phyloP scores from a whole-genome alignment of 116 monocot species.

The Cymodocea nodosa region DNA sequence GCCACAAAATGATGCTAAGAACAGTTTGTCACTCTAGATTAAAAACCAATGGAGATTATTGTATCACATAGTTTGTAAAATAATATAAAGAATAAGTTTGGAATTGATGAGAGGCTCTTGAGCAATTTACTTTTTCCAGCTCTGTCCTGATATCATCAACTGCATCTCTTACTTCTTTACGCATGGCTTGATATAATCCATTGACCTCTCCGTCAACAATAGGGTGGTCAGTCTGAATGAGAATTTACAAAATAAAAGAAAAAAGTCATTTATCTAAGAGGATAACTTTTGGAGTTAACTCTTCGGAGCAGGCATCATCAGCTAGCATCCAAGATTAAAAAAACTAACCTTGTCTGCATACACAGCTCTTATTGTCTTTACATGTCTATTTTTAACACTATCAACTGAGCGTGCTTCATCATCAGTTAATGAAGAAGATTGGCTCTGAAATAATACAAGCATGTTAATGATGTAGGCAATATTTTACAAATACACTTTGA shows the following conservation, averaged over 20 bases:
- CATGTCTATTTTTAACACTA: constrained; percentile 23
- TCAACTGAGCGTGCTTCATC: constrained; percentile 40
- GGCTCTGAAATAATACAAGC: constrained; percentile 33
- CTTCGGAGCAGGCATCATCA: no score
- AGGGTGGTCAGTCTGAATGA: constrained; percentile 33
- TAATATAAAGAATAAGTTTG: background rate
- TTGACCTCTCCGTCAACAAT: constrained; percentile 26
- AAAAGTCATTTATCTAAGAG: no score
- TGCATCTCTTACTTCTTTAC: constrained; percentile 66
- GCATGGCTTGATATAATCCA: constrained; percentile 60
- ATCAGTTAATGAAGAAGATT: constrained; percentile 80
- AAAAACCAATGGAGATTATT: no score
- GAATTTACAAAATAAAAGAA: background rate
- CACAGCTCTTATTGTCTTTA: constrained; percentile 46
- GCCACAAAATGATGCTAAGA: background rate
- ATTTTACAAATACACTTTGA: background rate
- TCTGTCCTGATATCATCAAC: constrained; percentile 68
- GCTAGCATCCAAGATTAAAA: background rate
- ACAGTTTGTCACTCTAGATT: no score
- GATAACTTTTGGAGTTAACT: no score
- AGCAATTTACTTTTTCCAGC: constrained; percentile 59
- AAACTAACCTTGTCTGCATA: constrained; percentile 48
- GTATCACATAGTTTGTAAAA: no score
- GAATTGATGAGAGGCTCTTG: background rate
- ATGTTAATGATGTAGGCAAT: background rate